phyloP scores from a whole-genome alignment of 345 rosid species.

The Aegle marmelos region DNA sequence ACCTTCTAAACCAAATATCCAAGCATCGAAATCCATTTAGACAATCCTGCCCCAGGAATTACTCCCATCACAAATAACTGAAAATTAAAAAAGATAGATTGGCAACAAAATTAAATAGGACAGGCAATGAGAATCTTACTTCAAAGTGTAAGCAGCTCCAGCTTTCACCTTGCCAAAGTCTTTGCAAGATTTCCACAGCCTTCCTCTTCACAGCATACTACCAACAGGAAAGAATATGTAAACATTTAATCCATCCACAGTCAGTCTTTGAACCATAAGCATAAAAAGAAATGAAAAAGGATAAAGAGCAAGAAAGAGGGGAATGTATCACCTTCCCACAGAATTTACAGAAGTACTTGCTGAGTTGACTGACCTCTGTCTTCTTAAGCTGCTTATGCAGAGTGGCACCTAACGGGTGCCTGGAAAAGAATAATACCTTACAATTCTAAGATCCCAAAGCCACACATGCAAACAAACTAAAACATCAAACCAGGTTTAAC shows the following conservation, averaged over 20 bases:
- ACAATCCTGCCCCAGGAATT: slow-evolving; percentile 2
- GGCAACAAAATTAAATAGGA: neutral
- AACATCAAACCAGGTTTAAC: too few relatives aligned
- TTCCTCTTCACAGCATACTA: slow-evolving; percentile 62
- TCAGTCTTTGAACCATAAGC: neutral
- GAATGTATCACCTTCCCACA: slow-evolving; percentile 54
- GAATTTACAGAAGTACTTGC: slow-evolving; percentile 78
- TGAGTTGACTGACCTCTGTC: slow-evolving; percentile 75
- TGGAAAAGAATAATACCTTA: too few relatives aligned
- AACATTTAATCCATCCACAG: neutral
- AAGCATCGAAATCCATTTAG: neutral
- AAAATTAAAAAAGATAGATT: neutral
- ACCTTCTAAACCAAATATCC: neutral
- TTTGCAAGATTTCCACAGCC: slow-evolving; percentile 68
- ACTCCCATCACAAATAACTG: neutral
- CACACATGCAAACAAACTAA: too few relatives aligned
- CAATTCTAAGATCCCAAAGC: too few relatives aligned
- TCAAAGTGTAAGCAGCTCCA: slow-evolving; percentile 67
- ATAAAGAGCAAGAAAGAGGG: too few relatives aligned
- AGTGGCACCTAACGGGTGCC: slow-evolving; percentile 86
- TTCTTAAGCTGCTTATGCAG: too few relatives aligned
- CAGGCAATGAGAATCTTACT: slow-evolving; percentile 22
- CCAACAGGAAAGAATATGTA: neutral
- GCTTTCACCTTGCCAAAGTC: slow-evolving; percentile 65
- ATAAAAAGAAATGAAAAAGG: neutral